phyloP scores from a whole-genome alignment of 441 rosid species.

The Gossypium aridum region DNA sequence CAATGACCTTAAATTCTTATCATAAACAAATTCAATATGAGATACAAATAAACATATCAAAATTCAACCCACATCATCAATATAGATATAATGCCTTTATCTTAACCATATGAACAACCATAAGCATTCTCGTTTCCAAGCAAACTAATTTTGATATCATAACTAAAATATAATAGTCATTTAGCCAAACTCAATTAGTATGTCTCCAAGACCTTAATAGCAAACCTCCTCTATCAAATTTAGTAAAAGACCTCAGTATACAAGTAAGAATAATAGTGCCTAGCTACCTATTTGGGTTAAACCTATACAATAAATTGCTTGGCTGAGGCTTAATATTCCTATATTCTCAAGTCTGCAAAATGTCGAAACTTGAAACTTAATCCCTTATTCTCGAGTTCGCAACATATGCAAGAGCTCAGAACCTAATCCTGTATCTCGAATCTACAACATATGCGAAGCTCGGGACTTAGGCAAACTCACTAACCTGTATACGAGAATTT shows the following conservation, averaged over 20 bases:
- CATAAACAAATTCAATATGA: neutral
- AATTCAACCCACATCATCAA: neutral
- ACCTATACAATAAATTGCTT: neutral
- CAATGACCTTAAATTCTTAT: neutral
- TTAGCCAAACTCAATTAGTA: too few species aligned
- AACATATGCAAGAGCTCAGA: too few species aligned
- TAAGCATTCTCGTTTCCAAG: too few species aligned
- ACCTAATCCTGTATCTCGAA: too few species aligned
- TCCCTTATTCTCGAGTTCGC: too few species aligned
- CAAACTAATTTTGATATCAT: neutral
- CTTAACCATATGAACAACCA: neutral
- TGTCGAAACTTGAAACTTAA: too few species aligned
- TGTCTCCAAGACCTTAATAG: neutral
- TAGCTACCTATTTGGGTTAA: neutral
- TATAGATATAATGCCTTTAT: neutral
- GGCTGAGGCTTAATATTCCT: neutral
- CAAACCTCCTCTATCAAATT: neutral
- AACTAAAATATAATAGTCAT: neutral
- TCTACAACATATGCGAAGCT: too few species aligned
- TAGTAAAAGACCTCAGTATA: neutral
- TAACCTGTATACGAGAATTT: too few species aligned
- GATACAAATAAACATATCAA: neutral
- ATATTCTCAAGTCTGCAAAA: neutral
- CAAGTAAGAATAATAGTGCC: too few species aligned
- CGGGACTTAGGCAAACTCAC: too few species aligned